phyloP scores from a whole-genome alignment of 73 alveolate genomes.

The Durusdinium trenchii region DNA sequence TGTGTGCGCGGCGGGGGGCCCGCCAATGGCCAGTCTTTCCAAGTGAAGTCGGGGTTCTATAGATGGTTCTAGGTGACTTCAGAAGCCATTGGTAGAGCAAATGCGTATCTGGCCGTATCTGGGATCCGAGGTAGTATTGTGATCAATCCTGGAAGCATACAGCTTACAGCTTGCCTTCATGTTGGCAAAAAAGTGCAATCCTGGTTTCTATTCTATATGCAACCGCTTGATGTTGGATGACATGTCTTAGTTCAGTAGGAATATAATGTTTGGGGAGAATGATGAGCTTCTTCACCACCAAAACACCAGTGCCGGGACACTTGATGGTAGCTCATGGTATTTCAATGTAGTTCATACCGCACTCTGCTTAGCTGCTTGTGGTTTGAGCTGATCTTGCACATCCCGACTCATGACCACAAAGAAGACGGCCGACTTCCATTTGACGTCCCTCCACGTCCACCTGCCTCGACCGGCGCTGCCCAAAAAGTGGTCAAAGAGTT shows the following conservation, averaged over 20 bases:
- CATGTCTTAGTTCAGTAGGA: neutral
- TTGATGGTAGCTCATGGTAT: neutral
- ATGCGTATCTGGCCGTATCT: no score
- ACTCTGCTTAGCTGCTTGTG: neutral
- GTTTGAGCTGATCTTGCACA: no score
- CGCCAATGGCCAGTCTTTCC: no score
- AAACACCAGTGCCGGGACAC: neutral
- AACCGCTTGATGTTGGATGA: neutral
- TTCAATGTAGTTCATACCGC: neutral
- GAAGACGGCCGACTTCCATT: neutral
- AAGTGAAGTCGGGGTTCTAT: no score
- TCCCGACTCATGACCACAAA: neutral
- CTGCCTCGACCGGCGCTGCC: conserved; percentile 72
- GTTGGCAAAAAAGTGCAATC: no score
- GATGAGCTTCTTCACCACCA: neutral
- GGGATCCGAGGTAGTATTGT: no score
- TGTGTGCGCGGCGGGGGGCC: no score
- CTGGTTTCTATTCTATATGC: no score
- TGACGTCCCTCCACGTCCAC: neutral
- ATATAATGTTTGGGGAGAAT: neutral
- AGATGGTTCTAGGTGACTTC: no score
- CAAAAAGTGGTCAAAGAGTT: conserved; percentile 44
- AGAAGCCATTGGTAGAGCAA: no score
- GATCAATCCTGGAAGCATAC: no score
- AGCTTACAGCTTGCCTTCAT: no score